Evolutionary conservation across 2,329 filamentous ascomycete genomes (phyloP), one percentile per base, ranked within the genome.

Genomic region (Fusarium graminum): DNA sequence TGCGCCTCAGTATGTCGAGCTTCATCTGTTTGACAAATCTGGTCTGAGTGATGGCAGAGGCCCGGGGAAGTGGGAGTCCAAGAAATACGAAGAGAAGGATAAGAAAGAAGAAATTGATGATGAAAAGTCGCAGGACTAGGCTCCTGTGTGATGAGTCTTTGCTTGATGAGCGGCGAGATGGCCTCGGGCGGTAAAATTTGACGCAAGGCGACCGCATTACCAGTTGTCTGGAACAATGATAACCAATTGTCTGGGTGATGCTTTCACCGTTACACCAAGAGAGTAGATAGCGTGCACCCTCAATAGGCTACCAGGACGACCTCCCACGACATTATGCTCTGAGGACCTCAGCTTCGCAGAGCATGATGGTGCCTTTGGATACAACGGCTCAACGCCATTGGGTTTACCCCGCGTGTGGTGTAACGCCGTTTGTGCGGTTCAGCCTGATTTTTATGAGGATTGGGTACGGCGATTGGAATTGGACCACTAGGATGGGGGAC

Each of bases 21-120:
- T 87, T 29, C 87, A 86, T 67, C 69, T 86, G 3, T 83, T 86
- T 44, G 75, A 80, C 46, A 85, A 76, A 65, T 59, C 63, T 45
- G 72, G 68, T 7, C 53, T 72, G 42, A 70, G 68, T 26, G 59
- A 72, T 26, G 68, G 69, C 25, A 58, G 53, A 59, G 51, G 39
- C 32, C 40, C 38, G 34, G 42, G 42, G 19, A 57, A 39, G 45
- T 26, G 41, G 13, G 49, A 45, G 14, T 17, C 22, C 38, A 58
- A 39, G 26, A 44, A 30, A 10, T 17, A 45, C n/a, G 47, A 40
- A 19, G 52, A 42, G 39, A 43, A 47, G 38, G 38, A 34, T n/a
- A 43, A 40, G 25, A 43, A 47, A 5, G 49, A 57, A 19, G 34
- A 58, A 30, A 26, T 40, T 3, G 32, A 59, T 22, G 32, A 32